Percentiles rank a stretch among this genome's conserved stretches.
Evolutionary conservation across 140 eudicot species (phyloP).

Genomic region (Senecio squalidus): DNA sequence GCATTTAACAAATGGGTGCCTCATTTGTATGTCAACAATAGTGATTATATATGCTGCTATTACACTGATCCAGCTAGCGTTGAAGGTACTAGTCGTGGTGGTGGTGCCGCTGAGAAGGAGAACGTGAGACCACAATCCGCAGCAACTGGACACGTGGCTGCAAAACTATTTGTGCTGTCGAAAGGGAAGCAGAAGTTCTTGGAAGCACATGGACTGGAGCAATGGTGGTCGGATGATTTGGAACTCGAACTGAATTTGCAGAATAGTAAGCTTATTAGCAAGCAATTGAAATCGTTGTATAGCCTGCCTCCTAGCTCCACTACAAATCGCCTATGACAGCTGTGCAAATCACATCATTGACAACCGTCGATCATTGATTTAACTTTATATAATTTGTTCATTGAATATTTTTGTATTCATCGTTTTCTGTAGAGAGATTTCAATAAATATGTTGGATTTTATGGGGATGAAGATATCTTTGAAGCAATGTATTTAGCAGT

Average conservation of each 20-base stretch:
- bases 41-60: constrained; percentile 86
- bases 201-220: constrained; percentile 94
- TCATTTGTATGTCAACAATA: constrained; percentile 80
- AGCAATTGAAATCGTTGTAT: constrained; percentile 75
- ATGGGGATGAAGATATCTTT: too few species aligned
- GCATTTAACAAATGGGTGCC: constrained; percentile 80
- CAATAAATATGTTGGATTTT: too few species aligned
- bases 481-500: too few species aligned
- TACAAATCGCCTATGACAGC: constrained; percentile 10
- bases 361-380: background rate
- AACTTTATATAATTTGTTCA: background rate
- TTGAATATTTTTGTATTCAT: background rate
- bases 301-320: constrained; percentile 41
- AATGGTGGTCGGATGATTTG: constrained; percentile 98
- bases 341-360: too few species aligned
- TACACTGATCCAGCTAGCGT: constrained; percentile 57
- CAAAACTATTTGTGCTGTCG: constrained; percentile 82
- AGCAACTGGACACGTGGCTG: constrained; percentile 38
- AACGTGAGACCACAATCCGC: constrained; percentile 39
- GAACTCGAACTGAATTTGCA: constrained; percentile 69
- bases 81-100: constrained; percentile 1
- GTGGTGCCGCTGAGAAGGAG: constrained; percentile 47
- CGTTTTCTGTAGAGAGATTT: too few species aligned
- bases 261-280: constrained; percentile 74
- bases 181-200: constrained; percentile 89